phyloP scores from a whole-genome alignment of 345 rosid genomes.

The Gossypium herbaceum region DNA sequence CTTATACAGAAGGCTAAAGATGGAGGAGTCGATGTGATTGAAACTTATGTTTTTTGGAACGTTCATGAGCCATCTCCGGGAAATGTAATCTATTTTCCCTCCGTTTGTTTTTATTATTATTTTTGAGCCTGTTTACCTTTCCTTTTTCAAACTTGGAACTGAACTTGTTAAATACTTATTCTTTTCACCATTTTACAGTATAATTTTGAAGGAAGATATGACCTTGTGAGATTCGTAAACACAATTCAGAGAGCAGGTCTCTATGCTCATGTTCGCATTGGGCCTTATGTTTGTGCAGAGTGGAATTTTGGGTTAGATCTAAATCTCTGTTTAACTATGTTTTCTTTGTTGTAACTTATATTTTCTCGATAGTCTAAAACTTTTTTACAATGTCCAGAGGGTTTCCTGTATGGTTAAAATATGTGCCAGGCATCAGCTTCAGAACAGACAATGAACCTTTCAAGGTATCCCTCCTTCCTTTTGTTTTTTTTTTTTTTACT shows the following conservation, averaged over 20 bases:
- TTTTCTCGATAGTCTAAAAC: slow-evolving; percentile 6
- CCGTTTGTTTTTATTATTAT: neutral
- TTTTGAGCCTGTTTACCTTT: neutral
- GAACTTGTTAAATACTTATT: neutral
- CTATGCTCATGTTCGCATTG: slow-evolving; percentile 94
- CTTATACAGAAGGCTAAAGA: slow-evolving; percentile 95
- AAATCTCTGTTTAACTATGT: slow-evolving; percentile 12
- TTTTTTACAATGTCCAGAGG: slow-evolving; percentile 54
- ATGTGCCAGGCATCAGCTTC: slow-evolving; percentile 97
- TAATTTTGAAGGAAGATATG: slow-evolving; percentile 90
- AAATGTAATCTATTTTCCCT: slow-evolving; percentile 44
- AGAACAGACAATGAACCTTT: slow-evolving; percentile 99
- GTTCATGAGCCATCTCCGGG: slow-evolving; percentile 98
- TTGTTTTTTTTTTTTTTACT: slow-evolving; percentile 6
- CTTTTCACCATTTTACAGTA: slow-evolving; percentile 40
- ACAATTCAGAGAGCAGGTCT: slow-evolving; percentile 77
- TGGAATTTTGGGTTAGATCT: slow-evolving; percentile 92
- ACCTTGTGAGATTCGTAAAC: slow-evolving; percentile 89
- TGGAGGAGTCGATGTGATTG: slow-evolving; percentile 93
- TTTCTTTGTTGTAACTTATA: neutral
- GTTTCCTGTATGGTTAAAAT: slow-evolving; percentile 98
- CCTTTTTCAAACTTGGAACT: neutral
- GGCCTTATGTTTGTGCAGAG: slow-evolving; percentile 98
- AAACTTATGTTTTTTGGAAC: slow-evolving; percentile 99
- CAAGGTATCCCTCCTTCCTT: slow-evolving; percentile 52